Conservation (phyloP, 495 filamentous ascomycete genomes). For the Neurospora tetrasperma region DNA sequence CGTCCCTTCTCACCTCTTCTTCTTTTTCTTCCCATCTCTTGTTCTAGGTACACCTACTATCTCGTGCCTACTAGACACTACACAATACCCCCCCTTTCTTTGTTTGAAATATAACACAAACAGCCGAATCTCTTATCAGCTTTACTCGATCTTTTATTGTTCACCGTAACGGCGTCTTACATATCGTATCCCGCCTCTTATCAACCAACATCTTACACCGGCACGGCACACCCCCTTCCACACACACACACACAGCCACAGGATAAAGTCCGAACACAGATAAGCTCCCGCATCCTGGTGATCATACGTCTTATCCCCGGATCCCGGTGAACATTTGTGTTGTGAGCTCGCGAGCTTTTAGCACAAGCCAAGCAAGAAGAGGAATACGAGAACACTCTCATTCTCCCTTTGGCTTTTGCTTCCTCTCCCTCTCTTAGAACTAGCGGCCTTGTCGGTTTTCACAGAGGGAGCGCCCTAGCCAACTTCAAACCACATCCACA, state of each 20-base stretch:
- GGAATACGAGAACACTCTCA: not conserved
- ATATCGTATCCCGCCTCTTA: not conserved
- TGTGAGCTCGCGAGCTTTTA: not conserved
- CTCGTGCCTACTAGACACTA: not conserved
- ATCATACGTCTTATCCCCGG: not conserved
- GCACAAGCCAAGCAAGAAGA: not conserved
- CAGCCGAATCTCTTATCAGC: constrained; percentile 7
- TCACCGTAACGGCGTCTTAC: not conserved
- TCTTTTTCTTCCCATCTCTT: not conserved
- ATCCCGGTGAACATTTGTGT: not conserved
- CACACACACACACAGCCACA: not conserved
- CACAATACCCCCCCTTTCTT: not conserved
- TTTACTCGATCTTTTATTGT: constrained; percentile 1
- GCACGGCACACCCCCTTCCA: not conserved
- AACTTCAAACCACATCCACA: not conserved
- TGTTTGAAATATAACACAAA: not conserved
- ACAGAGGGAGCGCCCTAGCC: not conserved
- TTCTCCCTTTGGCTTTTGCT: constrained; percentile 2
- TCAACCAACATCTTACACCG: constrained; percentile 5
- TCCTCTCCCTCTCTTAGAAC: not conserved
- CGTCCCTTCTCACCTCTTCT: not conserved
- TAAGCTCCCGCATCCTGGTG: not conserved
- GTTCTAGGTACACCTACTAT: not conserved
- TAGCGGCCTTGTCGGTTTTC: not conserved
- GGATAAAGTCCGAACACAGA: not conserved